phyloP scores from a whole-genome alignment of 768 basidiomycete genomes.

The Russula sp. region DNA sequence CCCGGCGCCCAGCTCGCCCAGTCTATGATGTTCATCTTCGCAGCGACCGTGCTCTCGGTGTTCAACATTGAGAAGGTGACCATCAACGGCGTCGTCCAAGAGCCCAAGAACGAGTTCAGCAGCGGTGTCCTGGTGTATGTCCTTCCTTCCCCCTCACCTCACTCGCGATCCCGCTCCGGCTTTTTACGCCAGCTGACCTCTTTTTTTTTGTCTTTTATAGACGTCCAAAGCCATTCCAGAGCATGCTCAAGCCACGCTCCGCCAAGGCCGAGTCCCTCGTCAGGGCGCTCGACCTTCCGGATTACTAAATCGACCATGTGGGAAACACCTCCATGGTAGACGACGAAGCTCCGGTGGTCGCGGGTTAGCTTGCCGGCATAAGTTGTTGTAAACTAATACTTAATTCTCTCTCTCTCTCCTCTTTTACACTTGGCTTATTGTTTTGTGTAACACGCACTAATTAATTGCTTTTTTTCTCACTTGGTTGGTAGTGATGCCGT shows the following conservation, averaged over 20 bases:
- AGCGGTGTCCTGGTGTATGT: conserved; percentile 20
- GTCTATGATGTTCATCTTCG: conserved; percentile 20
- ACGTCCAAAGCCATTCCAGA: conserved; percentile 23
- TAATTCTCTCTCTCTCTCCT: not conserved
- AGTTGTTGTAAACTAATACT: not conserved
- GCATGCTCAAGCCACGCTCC: conserved; percentile 22
- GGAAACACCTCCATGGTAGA: no score
- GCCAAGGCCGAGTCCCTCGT: conserved; percentile 19
- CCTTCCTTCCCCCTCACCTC: not conserved
- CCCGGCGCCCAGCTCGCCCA: conserved; percentile 22
- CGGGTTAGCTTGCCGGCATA: not conserved
- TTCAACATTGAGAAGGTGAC: conserved; percentile 20
- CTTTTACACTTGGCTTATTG: not conserved
- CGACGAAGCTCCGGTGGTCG: no score
- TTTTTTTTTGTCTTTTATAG: not conserved
- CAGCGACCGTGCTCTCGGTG: conserved; percentile 18
- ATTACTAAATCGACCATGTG: not conserved
- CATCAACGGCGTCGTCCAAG: conserved; percentile 19
- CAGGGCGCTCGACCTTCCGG: conserved; percentile 10
- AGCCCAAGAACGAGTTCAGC: conserved; percentile 14
- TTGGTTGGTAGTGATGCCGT: not conserved
- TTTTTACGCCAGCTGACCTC: not conserved
- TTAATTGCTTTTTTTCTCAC: not conserved
- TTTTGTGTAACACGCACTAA: not conserved
- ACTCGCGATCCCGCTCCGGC: not conserved